phyloP scores from a whole-genome alignment of 495 filamentous ascomycete species.

The Cercophora sp. region DNA sequence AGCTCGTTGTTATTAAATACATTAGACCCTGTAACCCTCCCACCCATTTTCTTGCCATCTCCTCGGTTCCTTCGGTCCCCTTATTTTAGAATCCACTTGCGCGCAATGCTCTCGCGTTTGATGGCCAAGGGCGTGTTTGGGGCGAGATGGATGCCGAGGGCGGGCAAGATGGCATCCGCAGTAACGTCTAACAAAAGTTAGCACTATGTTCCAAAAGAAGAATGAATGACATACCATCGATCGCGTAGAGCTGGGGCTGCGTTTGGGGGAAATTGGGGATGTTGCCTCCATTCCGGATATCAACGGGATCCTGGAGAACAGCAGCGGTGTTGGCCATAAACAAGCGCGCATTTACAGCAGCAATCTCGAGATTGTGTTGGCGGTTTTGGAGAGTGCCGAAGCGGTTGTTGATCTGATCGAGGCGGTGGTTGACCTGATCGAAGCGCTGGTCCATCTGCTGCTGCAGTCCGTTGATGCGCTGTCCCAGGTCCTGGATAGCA shows the following conservation, averaged over 20 bases:
- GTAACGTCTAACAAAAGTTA: not conserved
- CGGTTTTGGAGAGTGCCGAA: not conserved
- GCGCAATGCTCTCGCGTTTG: not conserved
- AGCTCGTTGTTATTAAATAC: too few species aligned
- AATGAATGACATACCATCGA: constrained; percentile 1
- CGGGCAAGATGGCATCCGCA: not conserved
- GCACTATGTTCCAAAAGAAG: not conserved
- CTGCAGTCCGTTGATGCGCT: not conserved
- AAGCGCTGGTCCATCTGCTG: not conserved
- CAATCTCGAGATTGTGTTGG: not conserved
- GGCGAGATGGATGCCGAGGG: not conserved
- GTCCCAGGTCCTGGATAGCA: too few species aligned
- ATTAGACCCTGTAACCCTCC: not conserved
- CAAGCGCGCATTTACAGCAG: constrained; percentile 1
- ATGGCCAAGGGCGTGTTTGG: not conserved
- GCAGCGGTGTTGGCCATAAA: not conserved
- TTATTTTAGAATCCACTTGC: not conserved
- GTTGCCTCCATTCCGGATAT: not conserved
- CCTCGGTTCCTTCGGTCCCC: not conserved
- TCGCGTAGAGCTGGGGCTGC: not conserved
- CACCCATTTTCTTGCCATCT: not conserved
- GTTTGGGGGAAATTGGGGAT: not conserved
- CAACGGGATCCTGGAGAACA: not conserved
- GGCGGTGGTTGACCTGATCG: not conserved
- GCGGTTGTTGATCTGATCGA: not conserved